Evolutionary conservation across 257 asterid species (phyloP).

Genomic region (Striga asiatica): DNA sequence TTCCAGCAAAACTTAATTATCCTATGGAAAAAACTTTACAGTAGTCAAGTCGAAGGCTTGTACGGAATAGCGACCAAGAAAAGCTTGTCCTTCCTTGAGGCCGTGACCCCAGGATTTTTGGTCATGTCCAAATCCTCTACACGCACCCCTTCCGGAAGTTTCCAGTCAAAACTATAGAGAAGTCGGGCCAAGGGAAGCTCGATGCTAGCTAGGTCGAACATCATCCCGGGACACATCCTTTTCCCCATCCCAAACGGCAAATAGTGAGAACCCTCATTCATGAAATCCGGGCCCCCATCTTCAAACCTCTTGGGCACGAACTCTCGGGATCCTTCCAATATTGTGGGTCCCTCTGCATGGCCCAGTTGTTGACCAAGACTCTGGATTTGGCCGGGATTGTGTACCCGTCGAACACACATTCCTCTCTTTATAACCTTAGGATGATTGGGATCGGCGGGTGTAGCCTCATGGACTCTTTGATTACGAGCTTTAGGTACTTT

Average conservation of each 20-base stretch:
- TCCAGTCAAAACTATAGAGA: conserved; percentile 26
- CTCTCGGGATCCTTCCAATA: conserved; percentile 23
- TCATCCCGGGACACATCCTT: conserved; percentile 28
- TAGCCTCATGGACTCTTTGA: conserved; percentile 13
- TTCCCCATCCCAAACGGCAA: conserved; percentile 30
- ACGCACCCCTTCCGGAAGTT: conserved; percentile 16
- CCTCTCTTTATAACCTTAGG: conserved; percentile 12
- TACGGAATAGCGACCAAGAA: conserved; percentile 13
- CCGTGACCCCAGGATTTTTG: conserved; percentile 16
- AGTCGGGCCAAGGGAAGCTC: conserved; percentile 25
- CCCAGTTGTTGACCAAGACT: conserved; percentile 27
- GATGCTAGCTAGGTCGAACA: conserved; percentile 11
- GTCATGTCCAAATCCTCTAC: conserved; percentile 20
- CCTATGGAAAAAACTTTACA: too few species aligned
- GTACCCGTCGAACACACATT: conserved; percentile 7
- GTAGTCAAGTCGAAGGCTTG: not conserved
- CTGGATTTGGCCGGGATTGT: conserved; percentile 14
- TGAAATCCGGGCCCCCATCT: conserved; percentile 11
- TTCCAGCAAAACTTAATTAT: too few species aligned
- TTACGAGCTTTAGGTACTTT: conserved; percentile 18
- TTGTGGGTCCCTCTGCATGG: conserved; percentile 21
- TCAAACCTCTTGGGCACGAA: conserved; percentile 18
- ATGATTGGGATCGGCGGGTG: conserved; percentile 15
- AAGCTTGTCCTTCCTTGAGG: conserved; percentile 15
- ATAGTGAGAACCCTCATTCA: conserved; percentile 12